phyloP scores from a whole-genome alignment of 306 rosid genomes.

The Quercus gilva region DNA sequence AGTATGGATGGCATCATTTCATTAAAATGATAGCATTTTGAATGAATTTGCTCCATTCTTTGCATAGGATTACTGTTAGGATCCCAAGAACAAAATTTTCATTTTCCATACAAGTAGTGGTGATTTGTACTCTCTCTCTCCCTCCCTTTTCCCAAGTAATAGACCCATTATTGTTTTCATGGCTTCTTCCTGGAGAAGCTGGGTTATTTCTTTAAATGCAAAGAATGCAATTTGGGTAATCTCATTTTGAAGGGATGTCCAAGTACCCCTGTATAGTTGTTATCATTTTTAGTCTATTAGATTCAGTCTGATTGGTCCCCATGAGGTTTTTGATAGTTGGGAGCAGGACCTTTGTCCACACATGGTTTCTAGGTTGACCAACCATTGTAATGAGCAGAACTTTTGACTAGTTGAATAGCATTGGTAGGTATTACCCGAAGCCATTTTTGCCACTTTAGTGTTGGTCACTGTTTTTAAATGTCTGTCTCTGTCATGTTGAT shows the following conservation, averaged over 20 bases:
- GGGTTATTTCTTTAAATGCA: background rate
- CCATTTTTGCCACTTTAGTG: background rate
- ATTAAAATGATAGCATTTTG: background rate
- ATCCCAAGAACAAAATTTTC: background rate
- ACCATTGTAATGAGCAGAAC: background rate
- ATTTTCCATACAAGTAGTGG: background rate
- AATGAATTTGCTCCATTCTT: background rate
- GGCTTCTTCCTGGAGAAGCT: background rate
- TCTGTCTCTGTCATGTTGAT: slow-evolving; percentile 13
- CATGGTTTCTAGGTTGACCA: background rate
- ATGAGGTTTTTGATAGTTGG: background rate
- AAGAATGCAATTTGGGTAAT: background rate
- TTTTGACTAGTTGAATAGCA: slow-evolving; percentile 11
- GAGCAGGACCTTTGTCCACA: background rate
- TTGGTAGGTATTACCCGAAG: background rate
- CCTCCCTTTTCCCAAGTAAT: background rate
- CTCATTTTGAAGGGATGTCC: background rate
- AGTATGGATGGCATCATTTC: background rate
- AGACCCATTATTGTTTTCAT: background rate
- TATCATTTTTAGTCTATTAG: slow-evolving; percentile 10
- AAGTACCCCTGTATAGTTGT: background rate
- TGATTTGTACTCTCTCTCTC: too few species aligned
- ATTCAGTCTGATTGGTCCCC: slow-evolving; percentile 6
- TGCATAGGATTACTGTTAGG: background rate
- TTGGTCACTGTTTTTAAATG: slow-evolving; percentile 12